Conservation (phyloP, 1,139 yeast genomes). For the Sugiyamaella paludigena region DNA sequence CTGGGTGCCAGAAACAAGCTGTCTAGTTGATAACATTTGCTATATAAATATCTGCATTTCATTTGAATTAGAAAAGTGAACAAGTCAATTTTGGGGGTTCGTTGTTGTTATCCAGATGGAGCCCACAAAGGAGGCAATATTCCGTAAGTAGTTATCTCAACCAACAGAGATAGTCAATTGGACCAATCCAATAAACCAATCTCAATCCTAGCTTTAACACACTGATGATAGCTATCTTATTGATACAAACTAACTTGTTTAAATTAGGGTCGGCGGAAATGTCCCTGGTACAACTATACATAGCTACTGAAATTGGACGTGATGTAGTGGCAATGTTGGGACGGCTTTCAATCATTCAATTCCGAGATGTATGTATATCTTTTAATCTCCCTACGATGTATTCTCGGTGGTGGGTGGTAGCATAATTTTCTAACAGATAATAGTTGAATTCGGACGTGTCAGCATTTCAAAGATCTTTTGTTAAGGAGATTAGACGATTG, state of each 20-base stretch:
- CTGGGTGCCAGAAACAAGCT: no score
- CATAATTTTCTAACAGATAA: constrained; percentile 6
- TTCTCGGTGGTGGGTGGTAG: no score
- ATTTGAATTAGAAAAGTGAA: not conserved
- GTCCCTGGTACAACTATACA: constrained; percentile 88
- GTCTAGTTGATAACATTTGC: not conserved
- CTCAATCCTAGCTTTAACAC: no score
- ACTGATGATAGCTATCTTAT: not conserved
- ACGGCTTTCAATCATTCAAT: constrained; percentile 79
- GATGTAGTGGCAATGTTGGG: constrained; percentile 88
- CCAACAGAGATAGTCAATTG: no score
- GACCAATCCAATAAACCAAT: no score
- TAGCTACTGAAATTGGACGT: constrained; percentile 86
- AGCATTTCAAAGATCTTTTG: constrained; percentile 85
- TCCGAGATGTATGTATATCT: constrained; percentile 64
- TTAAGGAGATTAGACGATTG: constrained; percentile 69
- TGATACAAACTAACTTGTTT: no score
- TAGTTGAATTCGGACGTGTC: constrained; percentile 62
- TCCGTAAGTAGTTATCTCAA: constrained; percentile 29
- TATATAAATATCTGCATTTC: not conserved
- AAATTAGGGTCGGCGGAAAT: constrained; percentile 77
- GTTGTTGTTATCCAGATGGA: constrained; percentile 4
- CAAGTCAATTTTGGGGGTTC: no score
- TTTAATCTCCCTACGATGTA: not conserved
- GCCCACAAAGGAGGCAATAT: constrained; percentile 25